These are phyloP conservation scores for Colletotrichum spinosum DNA, from an alignment of 2,329 filamentous ascomycete species.

Conservation along the genomic window DNA sequence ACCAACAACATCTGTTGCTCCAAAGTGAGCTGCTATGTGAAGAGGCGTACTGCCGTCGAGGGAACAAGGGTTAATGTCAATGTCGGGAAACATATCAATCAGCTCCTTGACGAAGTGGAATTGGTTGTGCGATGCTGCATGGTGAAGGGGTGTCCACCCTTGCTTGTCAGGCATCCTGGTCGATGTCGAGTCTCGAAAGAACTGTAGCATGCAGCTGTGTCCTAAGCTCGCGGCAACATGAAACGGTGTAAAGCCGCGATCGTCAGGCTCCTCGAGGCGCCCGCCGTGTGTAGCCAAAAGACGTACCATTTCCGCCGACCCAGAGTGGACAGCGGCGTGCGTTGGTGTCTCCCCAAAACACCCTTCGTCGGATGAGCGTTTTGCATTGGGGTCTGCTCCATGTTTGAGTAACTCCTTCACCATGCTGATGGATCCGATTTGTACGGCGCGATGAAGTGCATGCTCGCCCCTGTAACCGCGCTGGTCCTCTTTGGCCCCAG, in stretches of 20 bases:
- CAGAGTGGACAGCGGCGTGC: background rate
- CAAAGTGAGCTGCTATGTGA: background rate
- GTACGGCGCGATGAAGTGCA: background rate
- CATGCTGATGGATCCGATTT: background rate
- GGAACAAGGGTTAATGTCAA: background rate
- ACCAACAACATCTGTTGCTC: background rate
- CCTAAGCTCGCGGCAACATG: background rate
- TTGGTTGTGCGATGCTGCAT: background rate
- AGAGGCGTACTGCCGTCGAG: background rate
- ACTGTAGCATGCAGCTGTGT: background rate
- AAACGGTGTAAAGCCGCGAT: too few relatives aligned
- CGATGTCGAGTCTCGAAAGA: accelerated
- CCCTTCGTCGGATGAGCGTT: background rate
- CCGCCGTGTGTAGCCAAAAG: background rate
- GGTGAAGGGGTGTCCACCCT: background rate
- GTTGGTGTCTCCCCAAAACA: background rate
- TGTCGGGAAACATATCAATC: background rate
- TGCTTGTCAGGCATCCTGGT: background rate
- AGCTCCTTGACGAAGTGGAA: background rate
- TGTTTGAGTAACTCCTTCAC: background rate
- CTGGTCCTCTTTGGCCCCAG: background rate
- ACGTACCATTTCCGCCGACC: background rate
- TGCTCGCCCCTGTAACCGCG: background rate
- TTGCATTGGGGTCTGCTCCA: background rate
- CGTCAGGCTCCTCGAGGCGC: too few relatives aligned